A percentile compares a stretch with the other conserved stretches of the same genome.
These are phyloP conservation scores for Juglanconis juglandina DNA, from an alignment of 2,329 filamentous ascomycete species.

Conservation along the genomic window DNA sequence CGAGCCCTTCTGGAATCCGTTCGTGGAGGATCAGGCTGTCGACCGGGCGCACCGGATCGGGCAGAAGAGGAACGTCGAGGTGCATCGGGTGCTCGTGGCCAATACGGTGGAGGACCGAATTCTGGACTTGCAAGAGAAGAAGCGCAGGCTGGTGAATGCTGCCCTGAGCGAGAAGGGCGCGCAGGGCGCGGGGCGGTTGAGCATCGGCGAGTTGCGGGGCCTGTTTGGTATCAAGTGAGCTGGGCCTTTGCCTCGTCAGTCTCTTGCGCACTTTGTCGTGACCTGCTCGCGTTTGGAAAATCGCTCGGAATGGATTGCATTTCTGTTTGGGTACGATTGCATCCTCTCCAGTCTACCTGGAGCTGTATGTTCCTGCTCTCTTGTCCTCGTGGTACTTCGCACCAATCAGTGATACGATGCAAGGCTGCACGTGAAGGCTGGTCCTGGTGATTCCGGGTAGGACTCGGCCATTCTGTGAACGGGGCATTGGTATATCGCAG, in stretches of 20 bases:
- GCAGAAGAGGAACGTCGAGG: slow-evolving; percentile 65
- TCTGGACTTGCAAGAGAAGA: slow-evolving; percentile 71
- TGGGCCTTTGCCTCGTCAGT: no score
- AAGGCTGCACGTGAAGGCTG: no score
- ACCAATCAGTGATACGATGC: no score
- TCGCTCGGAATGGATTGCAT: no score
- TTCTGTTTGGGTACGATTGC: no score
- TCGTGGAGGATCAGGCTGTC: slow-evolving; percentile 82
- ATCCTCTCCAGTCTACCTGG: no score
- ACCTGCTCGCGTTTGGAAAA: no score
- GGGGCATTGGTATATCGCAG: no score
- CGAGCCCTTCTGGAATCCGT: slow-evolving; percentile 90
- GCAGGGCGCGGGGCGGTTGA: not conserved
- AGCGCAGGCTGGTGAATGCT: slow-evolving; percentile 68
- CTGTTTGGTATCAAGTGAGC: slow-evolving; percentile 2
- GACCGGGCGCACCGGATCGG: slow-evolving; percentile 84
- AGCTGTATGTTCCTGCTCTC: no score
- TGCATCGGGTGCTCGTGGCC: slow-evolving; percentile 71
- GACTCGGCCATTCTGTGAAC: no score
- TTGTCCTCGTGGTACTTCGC: no score
- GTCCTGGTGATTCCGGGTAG: no score
- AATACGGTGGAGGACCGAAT: slow-evolving; percentile 83
- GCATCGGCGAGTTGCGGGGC: not conserved
- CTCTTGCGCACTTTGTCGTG: not conserved
- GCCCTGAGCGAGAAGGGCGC: slow-evolving; percentile 65